A percentile compares a stretch with the other conserved stretches of the same genome.
Evolutionary conservation across 345 rosid species (phyloP).

Genomic region (Syzygium aromaticum): DNA sequence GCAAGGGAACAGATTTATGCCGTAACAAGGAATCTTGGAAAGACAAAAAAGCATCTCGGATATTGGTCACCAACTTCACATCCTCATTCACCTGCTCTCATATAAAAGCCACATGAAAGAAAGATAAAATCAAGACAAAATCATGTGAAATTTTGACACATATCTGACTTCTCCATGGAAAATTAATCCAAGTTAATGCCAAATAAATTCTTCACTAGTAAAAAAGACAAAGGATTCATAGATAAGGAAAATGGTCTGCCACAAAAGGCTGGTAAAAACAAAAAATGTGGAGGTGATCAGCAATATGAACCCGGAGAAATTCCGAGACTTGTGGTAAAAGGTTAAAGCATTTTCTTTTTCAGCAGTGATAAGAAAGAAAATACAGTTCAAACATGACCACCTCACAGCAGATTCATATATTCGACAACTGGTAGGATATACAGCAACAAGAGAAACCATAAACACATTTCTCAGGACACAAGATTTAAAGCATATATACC

Average conservation of each 20-base stretch:
- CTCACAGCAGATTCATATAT: neutral
- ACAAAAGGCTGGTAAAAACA: neutral
- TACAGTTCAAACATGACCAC: neutral
- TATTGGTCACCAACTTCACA: conserved; percentile 48
- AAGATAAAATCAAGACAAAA: neutral
- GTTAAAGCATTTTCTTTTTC: neutral
- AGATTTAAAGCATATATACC: neutral
- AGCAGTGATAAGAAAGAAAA: neutral
- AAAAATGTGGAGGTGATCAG: neutral
- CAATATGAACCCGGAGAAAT: neutral
- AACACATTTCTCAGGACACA: neutral
- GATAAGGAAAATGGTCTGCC: neutral
- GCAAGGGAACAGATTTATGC: conserved; percentile 28
- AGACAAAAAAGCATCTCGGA: conserved; percentile 49
- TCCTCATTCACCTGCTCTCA: conserved; percentile 63
- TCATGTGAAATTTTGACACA: neutral
- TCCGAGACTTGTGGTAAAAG: neutral
- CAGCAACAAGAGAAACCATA: neutral
- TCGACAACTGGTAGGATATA: neutral
- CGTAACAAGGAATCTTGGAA: conserved; percentile 45
- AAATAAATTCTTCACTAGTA: neutral
- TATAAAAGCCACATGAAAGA: conserved; percentile 7
- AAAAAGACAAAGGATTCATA: neutral
- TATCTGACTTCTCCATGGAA: neutral
- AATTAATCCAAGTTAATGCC: neutral